These are phyloP conservation scores for Pichia cactophila DNA, from an alignment of 1,139 yeast genomes.

Conservation along the genomic window DNA sequence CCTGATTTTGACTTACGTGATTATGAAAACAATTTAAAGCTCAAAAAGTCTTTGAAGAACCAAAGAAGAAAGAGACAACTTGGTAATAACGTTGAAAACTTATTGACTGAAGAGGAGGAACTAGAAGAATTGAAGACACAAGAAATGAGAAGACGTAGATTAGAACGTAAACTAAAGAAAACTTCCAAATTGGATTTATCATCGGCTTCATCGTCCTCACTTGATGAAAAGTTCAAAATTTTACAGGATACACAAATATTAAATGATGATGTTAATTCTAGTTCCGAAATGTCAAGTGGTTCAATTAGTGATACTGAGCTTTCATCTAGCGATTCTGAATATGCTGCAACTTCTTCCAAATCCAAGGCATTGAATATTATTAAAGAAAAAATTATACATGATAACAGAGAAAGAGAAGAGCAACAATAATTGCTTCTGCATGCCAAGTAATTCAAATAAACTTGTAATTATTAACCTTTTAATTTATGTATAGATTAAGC, in stretches of 20 bases:
- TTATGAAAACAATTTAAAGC: conserved; percentile 35
- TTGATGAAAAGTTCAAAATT: conserved; percentile 16
- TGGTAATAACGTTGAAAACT: conserved; percentile 31
- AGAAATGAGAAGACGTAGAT: conserved; percentile 40
- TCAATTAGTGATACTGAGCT: conserved; percentile 21
- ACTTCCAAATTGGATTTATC: neutral
- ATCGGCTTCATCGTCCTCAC: neutral
- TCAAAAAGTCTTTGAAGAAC: conserved; percentile 39
- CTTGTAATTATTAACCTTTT: neutral
- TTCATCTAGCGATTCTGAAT: conserved; percentile 20
- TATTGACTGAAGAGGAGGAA: conserved; percentile 42
- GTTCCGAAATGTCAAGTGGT: conserved; percentile 25
- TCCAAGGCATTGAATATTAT: conserved; percentile 16
- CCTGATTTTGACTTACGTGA: conserved; percentile 64
- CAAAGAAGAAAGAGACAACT: conserved; percentile 31
- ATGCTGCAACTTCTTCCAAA: conserved; percentile 5
- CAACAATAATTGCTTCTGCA: neutral
- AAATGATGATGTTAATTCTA: conserved; percentile 23
- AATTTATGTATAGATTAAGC: neutral
- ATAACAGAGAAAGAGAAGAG: conserved; percentile 23
- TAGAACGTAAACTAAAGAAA: conserved; percentile 16
- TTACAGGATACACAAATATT: conserved; percentile 25
- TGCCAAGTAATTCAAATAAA: neutral
- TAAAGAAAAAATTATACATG: conserved; percentile 24
- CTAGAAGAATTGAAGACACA: conserved; percentile 52